phyloP scores from a whole-genome alignment of 352 stramenopile genomes.

The Aphanomyces euteiches region DNA sequence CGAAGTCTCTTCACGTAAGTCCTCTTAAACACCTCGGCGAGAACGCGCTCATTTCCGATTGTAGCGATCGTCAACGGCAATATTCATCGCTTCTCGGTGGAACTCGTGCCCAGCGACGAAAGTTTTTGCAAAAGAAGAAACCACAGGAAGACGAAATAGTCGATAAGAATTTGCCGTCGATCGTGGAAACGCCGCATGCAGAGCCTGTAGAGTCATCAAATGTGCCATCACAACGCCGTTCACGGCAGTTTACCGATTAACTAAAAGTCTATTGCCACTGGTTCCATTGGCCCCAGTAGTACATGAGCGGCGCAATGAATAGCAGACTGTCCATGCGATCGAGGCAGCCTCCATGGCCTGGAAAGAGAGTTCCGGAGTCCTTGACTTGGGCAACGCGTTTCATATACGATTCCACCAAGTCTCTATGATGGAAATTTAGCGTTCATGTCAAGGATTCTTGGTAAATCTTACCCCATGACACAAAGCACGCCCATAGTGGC shows the following conservation, averaged over 20 bases:
- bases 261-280: constrained; percentile 1
- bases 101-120: constrained; percentile 57
- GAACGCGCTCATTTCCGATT: background rate
- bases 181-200: too few relatives aligned
- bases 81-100: constrained; percentile 73
- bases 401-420: constrained; percentile 49
- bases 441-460: background rate
- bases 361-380: constrained; percentile 48
- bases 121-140: constrained; percentile 52
- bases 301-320: constrained; percentile 58
- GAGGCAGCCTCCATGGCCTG: constrained; percentile 68
- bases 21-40: background rate
- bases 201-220: background rate
- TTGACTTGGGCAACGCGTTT: constrained; percentile 65
- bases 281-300: constrained; percentile 34
- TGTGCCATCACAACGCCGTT: background rate
- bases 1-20: constrained; percentile 68
- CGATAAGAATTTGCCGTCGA: background rate
- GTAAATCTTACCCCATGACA: constrained; percentile 39
- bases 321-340: constrained; percentile 80
- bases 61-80: constrained; percentile 62
- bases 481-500: constrained; percentile 50
- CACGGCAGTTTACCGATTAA: background rate
- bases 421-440: constrained; percentile 9
- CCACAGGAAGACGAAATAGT: background rate